A percentile compares a stretch with the other conserved stretches of the same genome.
Conservation (phyloP, 2,329 filamentous ascomycete genomes). For the Hypomyces perniciosus region DNA sequence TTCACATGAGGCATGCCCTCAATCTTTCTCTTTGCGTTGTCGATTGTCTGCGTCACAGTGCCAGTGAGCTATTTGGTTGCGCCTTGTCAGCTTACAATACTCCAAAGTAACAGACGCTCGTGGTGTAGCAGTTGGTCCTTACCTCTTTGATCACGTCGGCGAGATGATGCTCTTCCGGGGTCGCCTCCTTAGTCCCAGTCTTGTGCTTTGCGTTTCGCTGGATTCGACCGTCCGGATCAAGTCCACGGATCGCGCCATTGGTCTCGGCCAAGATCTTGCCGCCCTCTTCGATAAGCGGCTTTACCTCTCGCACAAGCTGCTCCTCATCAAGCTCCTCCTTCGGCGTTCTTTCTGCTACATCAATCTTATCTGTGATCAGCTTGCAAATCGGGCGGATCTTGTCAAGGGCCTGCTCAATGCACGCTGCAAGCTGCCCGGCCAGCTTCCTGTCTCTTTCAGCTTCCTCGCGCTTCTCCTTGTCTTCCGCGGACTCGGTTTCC, state of each 20-base stretch:
- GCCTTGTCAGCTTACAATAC: too few relatives aligned
- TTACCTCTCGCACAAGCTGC: slow-evolving; percentile 76
- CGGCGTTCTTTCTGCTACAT: slow-evolving; percentile 70
- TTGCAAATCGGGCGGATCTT: slow-evolving; percentile 80
- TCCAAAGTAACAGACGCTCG: too few relatives aligned
- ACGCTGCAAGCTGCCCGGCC: slow-evolving; percentile 66
- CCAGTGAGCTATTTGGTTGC: slow-evolving; percentile 54
- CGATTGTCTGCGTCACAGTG: slow-evolving; percentile 74
- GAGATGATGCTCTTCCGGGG: slow-evolving; percentile 74
- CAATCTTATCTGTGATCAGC: slow-evolving; percentile 79
- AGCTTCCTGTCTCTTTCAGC: slow-evolving; percentile 67
- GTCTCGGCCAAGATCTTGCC: slow-evolving; percentile 76
- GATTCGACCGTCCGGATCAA: slow-evolving; percentile 85
- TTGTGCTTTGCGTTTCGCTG: slow-evolving; percentile 79
- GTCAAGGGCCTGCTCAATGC: slow-evolving; percentile 74
- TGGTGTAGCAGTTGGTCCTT: slow-evolving; percentile 14
- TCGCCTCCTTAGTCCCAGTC: slow-evolving; percentile 57
- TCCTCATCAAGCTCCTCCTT: slow-evolving; percentile 90
- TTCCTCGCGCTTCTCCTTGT: slow-evolving; percentile 48
- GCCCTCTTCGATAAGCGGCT: slow-evolving; percentile 83
- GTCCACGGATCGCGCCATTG: slow-evolving; percentile 78
- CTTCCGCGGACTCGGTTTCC: slow-evolving; percentile 41
- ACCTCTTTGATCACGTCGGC: slow-evolving; percentile 78
- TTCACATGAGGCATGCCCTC: slow-evolving; percentile 90
- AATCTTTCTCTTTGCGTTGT: slow-evolving; percentile 82